Evolutionary conservation across 129 eudicot species (phyloP), one percentile per base, ranked within the genome.

Genomic region (Arctium minus): DNA sequence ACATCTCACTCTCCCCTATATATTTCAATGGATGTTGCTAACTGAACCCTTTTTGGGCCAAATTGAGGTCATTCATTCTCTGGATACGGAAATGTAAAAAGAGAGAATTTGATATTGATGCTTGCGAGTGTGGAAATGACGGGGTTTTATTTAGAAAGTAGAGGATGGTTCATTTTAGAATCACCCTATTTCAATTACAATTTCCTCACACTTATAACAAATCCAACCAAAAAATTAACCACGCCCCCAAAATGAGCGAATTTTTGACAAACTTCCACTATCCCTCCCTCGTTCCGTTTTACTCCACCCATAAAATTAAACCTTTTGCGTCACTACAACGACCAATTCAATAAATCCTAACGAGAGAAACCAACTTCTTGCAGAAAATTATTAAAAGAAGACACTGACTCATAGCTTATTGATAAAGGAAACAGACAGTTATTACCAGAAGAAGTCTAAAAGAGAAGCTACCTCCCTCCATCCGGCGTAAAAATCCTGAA

Each of bases 391-490:
- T 4, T 15, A 46, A 78, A 62, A 69, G 27, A 15, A 78, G 29
- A 78, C 39, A 46, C 31, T 29, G 84, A 84, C 48, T 60, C 31
- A 37, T 15, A 72, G 79, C 32, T 81, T 18, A 81, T 27, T 38
- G 15, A 7, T 15, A 86, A 84, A 82, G 67, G 86, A 88, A 84
- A 79, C 82, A 87, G 46, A 78, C 76, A 72, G 67, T 37, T 39
- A 46, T 71, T 88, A 88, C 93, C 92, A 89, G 90, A 89, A 84
- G 72, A 88, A 86, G 81, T 82, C 89, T 85, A 82, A 78, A 78
- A 88, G 80, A 90, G 87, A 90, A 87, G 94, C 91, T 92, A 92
- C 97, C 94, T 90, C 97, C 94, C 94, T 92, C 97, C 97, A 92
- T 92, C 79, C 90, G 89, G 87, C 31, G 94, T 80, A 79, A 53